Evolutionary conservation across 495 filamentous ascomycete species (phyloP), one percentile per base, ranked within the genome.

Genomic region (Margaritispora aquatica): DNA sequence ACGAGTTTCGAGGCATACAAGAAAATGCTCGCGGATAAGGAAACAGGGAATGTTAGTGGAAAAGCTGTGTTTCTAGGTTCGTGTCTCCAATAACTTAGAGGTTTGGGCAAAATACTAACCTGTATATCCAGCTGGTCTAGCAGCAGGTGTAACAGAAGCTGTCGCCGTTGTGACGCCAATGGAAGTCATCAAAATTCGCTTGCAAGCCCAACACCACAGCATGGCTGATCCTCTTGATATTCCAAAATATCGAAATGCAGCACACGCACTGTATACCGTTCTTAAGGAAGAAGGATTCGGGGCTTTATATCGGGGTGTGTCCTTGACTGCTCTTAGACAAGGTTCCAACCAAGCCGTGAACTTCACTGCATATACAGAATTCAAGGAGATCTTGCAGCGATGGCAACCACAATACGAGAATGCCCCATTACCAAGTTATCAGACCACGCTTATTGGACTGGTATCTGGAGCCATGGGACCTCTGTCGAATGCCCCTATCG

Each of bases 1-100:
- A 96, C 95, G 27, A 94, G 89, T 60, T 99, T 96, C 73, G 95
- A 97, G 75, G 83, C 82, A 64, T 99, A 97, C 73, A 99, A 97
- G 80, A 82, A 87, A 68, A 54, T 88, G 64, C 77, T 97, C 2
- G 87, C 88, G 27, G 76, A 88, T 73, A 77, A 84, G 65, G 71
- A 86, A 60, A 89, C 88, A 8, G 85, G 88, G 17, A 60, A 69
- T 26, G 80, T 97, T 41, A 83, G 80, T 57, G 88, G 90, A 52
- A 80, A 86, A 63, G 81, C 78, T 20, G 96, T 89, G 26, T 99
- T 99, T 75, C 65, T 96, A 9, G 86, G 86, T 88, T 74, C 57
- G 80, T 73, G 55, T 36, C 27, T 44, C 38, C 38, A 7, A n/a
- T 9, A 7, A 10, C 4, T 7, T 10, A 17, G 8, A 9, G 2